These are phyloP conservation scores for Xylaria sp. DNA, from an alignment of 2,329 filamentous ascomycete genomes.

Conservation along the genomic window DNA sequence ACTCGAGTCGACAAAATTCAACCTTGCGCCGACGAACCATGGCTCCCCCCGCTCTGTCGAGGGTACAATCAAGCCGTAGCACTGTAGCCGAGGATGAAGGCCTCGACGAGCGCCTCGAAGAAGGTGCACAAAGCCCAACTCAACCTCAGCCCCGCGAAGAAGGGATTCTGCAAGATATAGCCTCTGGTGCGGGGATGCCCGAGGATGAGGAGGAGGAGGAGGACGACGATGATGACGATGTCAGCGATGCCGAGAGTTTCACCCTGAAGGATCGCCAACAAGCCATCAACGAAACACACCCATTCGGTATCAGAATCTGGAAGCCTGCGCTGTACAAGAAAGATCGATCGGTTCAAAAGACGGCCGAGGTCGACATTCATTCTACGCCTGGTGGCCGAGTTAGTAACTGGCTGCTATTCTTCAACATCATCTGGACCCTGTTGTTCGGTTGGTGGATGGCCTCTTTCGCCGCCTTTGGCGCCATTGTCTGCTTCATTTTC, in stretches of 20 bases:
- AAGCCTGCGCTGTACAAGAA: slow-evolving; percentile 99
- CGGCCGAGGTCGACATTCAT: slow-evolving; percentile 95
- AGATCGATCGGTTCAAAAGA: slow-evolving; percentile 93
- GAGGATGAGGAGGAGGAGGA: slow-evolving; percentile 71
- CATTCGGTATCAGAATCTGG: slow-evolving; percentile 98
- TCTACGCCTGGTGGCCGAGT: slow-evolving; percentile 90
- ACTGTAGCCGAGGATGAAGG: slow-evolving; percentile 47
- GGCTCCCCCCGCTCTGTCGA: slow-evolving; percentile 52
- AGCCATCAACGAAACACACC: slow-evolving; percentile 98
- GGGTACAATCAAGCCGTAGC: slow-evolving; percentile 55
- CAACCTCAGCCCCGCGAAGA: slow-evolving; percentile 52
- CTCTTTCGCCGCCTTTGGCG: slow-evolving; percentile 76
- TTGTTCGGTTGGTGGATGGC: slow-evolving; percentile 98
- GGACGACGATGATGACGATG: slow-evolving; percentile 67
- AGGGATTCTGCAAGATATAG: slow-evolving; percentile 39
- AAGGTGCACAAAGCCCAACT: slow-evolving; percentile 48
- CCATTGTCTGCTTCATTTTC: slow-evolving; percentile 81
- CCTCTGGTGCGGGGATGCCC: slow-evolving; percentile 46
- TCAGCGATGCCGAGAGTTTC: slow-evolving; percentile 97
- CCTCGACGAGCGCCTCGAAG: slow-evolving; percentile 47
- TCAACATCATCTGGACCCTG: slow-evolving; percentile 91
- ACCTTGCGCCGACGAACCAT: slow-evolving; percentile 54
- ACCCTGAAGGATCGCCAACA: slow-evolving; percentile 96
- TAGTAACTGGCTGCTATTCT: slow-evolving; percentile 83
- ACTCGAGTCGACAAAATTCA: slow-evolving; percentile 47